Conservation (phyloP, 805 yeast species). For the Metschnikowia similis region DNA sequence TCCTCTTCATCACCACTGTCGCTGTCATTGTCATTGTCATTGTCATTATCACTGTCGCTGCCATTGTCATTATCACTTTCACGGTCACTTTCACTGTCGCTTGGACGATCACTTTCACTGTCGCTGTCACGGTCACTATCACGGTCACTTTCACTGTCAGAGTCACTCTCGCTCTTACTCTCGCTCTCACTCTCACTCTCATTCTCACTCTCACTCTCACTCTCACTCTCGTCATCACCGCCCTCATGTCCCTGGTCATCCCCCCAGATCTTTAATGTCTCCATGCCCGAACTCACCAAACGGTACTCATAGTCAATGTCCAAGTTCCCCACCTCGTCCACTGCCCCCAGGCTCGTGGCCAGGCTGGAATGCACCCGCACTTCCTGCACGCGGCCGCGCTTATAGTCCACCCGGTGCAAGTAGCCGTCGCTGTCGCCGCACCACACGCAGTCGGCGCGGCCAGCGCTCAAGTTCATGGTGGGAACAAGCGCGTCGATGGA, state of each 20-base stretch:
- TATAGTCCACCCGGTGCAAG: constrained; percentile 62
- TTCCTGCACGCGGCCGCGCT: constrained; percentile 59
- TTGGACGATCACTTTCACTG: neutral
- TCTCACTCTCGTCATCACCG: constrained; percentile 14
- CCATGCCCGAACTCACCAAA: constrained; percentile 80
- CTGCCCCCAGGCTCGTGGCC: constrained; percentile 27
- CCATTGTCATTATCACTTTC: neutral
- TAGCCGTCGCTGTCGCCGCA: constrained; percentile 78
- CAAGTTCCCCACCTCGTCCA: constrained; percentile 71
- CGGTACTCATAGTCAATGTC: constrained; percentile 82
- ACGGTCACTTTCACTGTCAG: constrained; percentile 11
- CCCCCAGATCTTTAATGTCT: constrained; percentile 69
- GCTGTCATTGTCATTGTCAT: neutral
- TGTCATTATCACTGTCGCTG: neutral
- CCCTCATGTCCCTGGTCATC: neutral
- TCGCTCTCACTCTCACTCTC: constrained; percentile 4
- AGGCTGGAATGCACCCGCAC: constrained; percentile 58
- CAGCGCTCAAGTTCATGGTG: constrained; percentile 48
- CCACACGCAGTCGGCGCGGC: constrained; percentile 52
- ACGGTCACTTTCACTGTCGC: neutral
- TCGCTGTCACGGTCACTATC: constrained; percentile 12
- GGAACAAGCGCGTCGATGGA: constrained; percentile 70
- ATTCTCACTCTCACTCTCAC: constrained; percentile 21
- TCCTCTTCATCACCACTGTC: neutral
- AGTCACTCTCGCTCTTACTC: constrained; percentile 2